Evolutionary conservation across 768 basidiomycete genomes (phyloP), one percentile per base, ranked within the genome.

Genomic region (Lyophyllum atratum): DNA sequence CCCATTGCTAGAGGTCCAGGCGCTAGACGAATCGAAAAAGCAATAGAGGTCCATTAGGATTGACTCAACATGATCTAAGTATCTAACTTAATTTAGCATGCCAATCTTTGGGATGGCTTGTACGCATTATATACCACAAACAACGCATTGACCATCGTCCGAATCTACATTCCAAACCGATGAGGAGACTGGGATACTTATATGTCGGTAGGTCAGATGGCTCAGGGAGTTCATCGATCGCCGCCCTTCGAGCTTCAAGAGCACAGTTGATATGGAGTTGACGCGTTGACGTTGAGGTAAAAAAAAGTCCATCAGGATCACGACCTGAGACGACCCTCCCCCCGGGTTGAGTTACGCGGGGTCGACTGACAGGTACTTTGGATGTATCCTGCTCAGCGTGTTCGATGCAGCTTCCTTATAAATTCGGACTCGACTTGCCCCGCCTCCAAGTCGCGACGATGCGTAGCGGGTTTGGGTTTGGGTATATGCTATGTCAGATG

Each of bases 1-100:
- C 69, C 97, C 96, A 2, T 66, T 97, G 47, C 77, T 91, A 26
- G 90, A 93, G 62, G 81, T 91, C 52, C 67, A 76, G 46, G 70
- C 68, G 4, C 56, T 63, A 9, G 61, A 67, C 29, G 45, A 63
- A 24, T 34, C 57, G 19, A 69, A 69, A 62, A 61, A 56, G 48
- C 61, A 65, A 58, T 69, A 62, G 60, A 55, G 14, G 25, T 47
- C 25, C n/a, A 9, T 15, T 15, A 19, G 17, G 17, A 47, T 12
- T 4, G 19, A 24, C 22, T 4, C 40, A 6, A 42, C 25, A 46
- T 12, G 19, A 14, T 6, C 29, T 51, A 61, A 46, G 24, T 14
- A 54, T 57, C 47, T 57, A 45, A 51, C 25, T 19, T 61, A 57
- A 61, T 56, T 11, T 58, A 51, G 33, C 52, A 50, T 49, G 39